Conservation (phyloP, 2,329 filamentous ascomycete species). For the Neopestalotiopsis rosae region DNA sequence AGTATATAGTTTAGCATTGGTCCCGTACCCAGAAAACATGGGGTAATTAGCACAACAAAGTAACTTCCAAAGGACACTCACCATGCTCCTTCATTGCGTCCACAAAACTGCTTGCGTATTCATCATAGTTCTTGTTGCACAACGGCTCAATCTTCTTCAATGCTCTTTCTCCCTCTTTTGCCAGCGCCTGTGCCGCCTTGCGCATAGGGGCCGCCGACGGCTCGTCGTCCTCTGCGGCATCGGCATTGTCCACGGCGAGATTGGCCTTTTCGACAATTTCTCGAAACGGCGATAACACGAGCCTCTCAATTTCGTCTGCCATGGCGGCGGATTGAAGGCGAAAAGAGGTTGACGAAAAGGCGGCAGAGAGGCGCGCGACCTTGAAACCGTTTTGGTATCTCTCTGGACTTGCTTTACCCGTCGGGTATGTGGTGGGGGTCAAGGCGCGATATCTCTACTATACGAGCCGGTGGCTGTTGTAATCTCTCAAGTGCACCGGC, state of each 20-base stretch:
- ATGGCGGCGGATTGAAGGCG: slow-evolving; percentile 22
- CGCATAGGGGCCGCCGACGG: slow-evolving; percentile 46
- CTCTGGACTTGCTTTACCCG: no score
- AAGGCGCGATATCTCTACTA: not conserved
- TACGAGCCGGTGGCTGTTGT: not conserved
- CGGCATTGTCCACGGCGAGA: slow-evolving; percentile 51
- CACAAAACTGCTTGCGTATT: slow-evolving; percentile 56
- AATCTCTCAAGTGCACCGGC: not conserved
- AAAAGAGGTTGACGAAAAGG: not conserved
- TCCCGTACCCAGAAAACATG: not conserved
- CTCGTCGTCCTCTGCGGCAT: slow-evolving; percentile 39
- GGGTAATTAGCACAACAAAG: not conserved
- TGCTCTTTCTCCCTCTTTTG: slow-evolving; percentile 54
- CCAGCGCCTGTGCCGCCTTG: slow-evolving; percentile 52
- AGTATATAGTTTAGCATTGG: slow-evolving; percentile 4
- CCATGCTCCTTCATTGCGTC: slow-evolving; percentile 59
- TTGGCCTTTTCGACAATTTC: slow-evolving; percentile 59
- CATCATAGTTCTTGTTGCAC: slow-evolving; percentile 52
- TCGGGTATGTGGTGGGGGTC: not conserved
- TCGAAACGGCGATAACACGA: slow-evolving; percentile 56
- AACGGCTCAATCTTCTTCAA: slow-evolving; percentile 57
- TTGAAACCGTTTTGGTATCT: not conserved
- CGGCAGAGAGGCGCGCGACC: not conserved
- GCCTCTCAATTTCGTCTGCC: slow-evolving; percentile 40
- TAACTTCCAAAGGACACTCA: slow-evolving; percentile 31